phyloP scores from a whole-genome alignment of 1,284 basidiomycete species.

The Malassezia sympodialis region DNA sequence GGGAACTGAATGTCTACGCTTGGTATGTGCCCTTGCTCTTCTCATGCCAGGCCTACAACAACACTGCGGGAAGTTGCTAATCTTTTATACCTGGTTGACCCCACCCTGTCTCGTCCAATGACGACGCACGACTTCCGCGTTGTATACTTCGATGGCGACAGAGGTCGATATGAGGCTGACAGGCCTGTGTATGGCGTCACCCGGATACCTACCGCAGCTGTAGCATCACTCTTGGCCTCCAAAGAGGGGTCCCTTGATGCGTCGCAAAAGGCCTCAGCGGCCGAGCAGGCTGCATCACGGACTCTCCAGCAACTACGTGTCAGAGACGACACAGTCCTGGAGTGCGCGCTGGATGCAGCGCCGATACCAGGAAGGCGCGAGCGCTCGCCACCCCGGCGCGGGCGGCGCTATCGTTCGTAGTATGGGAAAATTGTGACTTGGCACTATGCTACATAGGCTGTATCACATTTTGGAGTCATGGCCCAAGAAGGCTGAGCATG shows the following conservation, averaged over 20 bases:
- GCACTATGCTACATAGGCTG: not conserved
- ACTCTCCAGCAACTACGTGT: slow-evolving; percentile 23
- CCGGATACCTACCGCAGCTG: slow-evolving; percentile 18
- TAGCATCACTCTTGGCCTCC: slow-evolving; percentile 18
- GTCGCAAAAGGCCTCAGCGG: slow-evolving; percentile 10
- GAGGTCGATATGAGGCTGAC: slow-evolving; percentile 13
- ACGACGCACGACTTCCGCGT: slow-evolving; percentile 29
- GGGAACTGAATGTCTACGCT: slow-evolving; percentile 28
- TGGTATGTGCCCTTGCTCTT: slow-evolving; percentile 20
- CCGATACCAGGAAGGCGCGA: not conserved
- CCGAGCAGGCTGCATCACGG: slow-evolving; percentile 20
- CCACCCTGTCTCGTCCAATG: slow-evolving; percentile 21
- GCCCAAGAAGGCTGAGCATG: not conserved
- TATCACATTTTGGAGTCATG: not conserved
- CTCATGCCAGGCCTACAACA: slow-evolving; percentile 26
- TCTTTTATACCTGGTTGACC: slow-evolving; percentile 27
- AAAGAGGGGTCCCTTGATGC: not conserved
- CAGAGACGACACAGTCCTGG: slow-evolving; percentile 20
- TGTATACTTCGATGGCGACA: slow-evolving; percentile 16
- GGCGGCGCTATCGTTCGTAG: not conserved
- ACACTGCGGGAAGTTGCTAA: slow-evolving; percentile 33
- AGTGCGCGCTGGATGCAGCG: slow-evolving; percentile 19
- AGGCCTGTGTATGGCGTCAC: slow-evolving; percentile 25
- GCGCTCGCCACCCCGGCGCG: not conserved
- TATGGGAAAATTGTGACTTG: not conserved